Evolutionary conservation across 768 basidiomycete species (phyloP), one percentile per base, ranked within the genome.

Genomic region (Boletellus emodensis): DNA sequence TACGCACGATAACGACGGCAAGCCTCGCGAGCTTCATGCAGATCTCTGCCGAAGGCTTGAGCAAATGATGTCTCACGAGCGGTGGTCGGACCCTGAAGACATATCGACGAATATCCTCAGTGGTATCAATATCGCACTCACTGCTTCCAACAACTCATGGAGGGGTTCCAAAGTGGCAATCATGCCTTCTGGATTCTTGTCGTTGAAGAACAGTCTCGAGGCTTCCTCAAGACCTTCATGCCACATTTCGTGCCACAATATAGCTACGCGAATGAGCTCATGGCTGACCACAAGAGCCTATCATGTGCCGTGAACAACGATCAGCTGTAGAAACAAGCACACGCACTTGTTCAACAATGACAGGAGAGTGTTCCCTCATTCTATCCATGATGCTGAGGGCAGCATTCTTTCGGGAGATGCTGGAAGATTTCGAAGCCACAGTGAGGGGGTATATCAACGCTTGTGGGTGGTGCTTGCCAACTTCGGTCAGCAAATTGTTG

Each of bases 161-260:
- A 98, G 72, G 3, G 94, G 95, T 59, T 94, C 92, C 42, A 99
- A 70, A 12, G 83, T 87, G 20, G 84, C 85, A 60, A 97, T 96
- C 96, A 99, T 99, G 6, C 90, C 96, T 52, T 92, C 89, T 2
- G 95, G 87, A 66, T 99, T 96, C 61, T 92, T 89, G 59, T 98
- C 96, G 10, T 91, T 94, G 76, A 94, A 99, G 73, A 94, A 99
- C 40, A 93, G 72, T 37, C 96, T 81, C 7, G 94, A 96, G 6
- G 96, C 96, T 68, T 99, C 96, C 71, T 99, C 96, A 18, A 99
- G 75, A 15, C 92, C 94, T 71, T 99, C 96, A 60, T 97, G 94
- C 96, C 96, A 99, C 56, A 94, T 75, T 67, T 99, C 96, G 59
- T 98, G 94, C 96, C 96, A 99, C 11, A 99, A 74, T 53, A 99